A percentile compares a stretch with the other conserved stretches of the same genome.
These are phyloP conservation scores for Trebouxiophyceae sp. DNA, from an alignment of 163 green algal species.

Conservation along the genomic window DNA sequence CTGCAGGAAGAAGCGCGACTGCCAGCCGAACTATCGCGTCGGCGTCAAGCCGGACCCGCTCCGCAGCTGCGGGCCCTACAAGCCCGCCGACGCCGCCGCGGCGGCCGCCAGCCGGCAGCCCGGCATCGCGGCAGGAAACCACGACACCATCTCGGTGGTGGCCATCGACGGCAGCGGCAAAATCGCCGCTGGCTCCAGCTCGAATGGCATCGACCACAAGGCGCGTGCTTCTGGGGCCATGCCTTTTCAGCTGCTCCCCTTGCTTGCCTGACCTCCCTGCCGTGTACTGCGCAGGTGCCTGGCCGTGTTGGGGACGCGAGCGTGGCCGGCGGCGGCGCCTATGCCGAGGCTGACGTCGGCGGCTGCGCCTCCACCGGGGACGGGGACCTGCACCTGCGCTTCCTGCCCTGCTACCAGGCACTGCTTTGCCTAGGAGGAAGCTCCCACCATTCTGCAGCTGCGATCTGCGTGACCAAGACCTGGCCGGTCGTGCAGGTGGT, in stretches of 20 bases:
- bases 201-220: constrained; percentile 62
- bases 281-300: constrained; percentile 25
- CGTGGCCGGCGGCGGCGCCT: constrained; percentile 50
- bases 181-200: constrained; percentile 47
- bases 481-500: constrained; percentile 32
- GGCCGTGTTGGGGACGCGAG: constrained; percentile 43
- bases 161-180: constrained; percentile 26
- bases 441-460: neutral
- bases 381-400: constrained; percentile 61
- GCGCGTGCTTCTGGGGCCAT: constrained; percentile 4
- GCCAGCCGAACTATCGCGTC: constrained; percentile 70
- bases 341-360: constrained; percentile 55
- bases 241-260: no score
- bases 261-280: neutral
- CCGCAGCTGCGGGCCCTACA: constrained; percentile 55
- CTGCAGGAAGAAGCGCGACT: constrained; percentile 22
- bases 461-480: no score
- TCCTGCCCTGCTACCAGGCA: constrained; percentile 62
- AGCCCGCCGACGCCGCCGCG: neutral
- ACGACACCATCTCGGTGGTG: constrained; percentile 63
- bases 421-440: neutral
- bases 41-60: constrained; percentile 41
- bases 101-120: neutral
- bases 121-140: constrained; percentile 7
- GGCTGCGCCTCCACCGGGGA: constrained; percentile 68